Conservation (phyloP, 768 basidiomycete genomes). For the Podaxis rugospora region DNA sequence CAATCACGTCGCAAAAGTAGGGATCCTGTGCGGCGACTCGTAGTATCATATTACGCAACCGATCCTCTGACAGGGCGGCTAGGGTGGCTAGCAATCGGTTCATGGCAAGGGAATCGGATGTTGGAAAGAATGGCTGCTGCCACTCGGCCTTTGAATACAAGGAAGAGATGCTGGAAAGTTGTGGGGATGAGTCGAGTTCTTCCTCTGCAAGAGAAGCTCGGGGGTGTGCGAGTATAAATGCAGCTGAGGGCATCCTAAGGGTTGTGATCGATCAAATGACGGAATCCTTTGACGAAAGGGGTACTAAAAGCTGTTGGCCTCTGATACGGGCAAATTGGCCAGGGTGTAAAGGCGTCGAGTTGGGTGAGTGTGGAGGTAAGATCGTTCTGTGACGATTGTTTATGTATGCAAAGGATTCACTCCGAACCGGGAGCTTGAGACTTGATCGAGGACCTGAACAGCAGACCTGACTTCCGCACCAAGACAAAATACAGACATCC, state of each 20-base stretch:
- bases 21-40: constrained; percentile 32
- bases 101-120: constrained; percentile 10
- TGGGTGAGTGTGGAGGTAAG: background rate
- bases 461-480: constrained; percentile 2
- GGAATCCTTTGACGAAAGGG: background rate
- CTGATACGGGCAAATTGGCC: constrained; percentile 1
- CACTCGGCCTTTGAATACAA: constrained; percentile 18
- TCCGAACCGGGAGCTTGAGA: background rate
- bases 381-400: background rate
- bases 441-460: background rate
- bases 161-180: constrained; percentile 23
- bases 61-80: constrained; percentile 29
- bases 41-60: constrained; percentile 34
- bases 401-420: background rate
- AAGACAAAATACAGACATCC: background rate
- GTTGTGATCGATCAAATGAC: background rate
- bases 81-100: constrained; percentile 29
- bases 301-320: background rate
- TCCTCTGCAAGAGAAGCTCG: constrained; percentile 9
- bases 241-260: background rate
- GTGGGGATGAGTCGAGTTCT: constrained; percentile 21
- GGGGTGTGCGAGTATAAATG: constrained; percentile 4
- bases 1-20: constrained; percentile 33
- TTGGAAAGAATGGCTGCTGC: constrained; percentile 12
- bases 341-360: background rate